These are phyloP conservation scores for Leucocoprinus sp. DNA, from an alignment of 768 basidiomycete species.

Conservation along the genomic window DNA sequence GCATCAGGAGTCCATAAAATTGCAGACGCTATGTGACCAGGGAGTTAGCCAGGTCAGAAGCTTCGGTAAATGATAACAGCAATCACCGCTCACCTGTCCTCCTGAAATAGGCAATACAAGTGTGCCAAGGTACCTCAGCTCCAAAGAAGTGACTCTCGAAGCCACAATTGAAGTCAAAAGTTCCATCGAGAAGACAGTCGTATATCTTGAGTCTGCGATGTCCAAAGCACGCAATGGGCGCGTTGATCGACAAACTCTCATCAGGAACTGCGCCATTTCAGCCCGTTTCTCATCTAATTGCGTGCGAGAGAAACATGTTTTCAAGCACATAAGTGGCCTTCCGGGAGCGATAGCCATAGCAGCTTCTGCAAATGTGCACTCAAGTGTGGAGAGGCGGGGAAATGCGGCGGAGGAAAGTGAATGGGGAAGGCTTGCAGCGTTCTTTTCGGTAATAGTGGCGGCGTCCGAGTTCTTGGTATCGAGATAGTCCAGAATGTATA, in stretches of 20 bases:
- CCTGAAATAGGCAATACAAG: constrained; percentile 55
- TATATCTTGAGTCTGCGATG: constrained; percentile 54
- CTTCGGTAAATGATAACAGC: neutral
- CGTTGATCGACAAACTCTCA: constrained; percentile 37
- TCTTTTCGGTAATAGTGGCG: constrained; percentile 20
- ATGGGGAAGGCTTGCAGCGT: constrained; percentile 11
- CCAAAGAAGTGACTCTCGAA: constrained; percentile 23
- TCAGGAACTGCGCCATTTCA: constrained; percentile 43
- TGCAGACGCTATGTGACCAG: constrained; percentile 38
- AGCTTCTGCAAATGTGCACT: constrained; percentile 64
- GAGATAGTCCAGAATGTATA: constrained; percentile 40
- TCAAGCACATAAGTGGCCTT: constrained; percentile 53
- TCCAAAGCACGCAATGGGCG: constrained; percentile 43
- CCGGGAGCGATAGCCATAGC: constrained; percentile 47
- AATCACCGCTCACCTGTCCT: constrained; percentile 33
- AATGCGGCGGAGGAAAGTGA: constrained; percentile 28
- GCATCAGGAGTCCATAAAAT: constrained; percentile 55
- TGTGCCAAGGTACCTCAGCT: constrained; percentile 54
- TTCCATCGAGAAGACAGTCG: constrained; percentile 44
- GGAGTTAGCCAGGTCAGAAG: constrained; percentile 7
- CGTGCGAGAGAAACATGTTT: constrained; percentile 61
- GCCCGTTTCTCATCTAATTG: constrained; percentile 37
- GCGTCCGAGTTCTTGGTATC: constrained; percentile 17
- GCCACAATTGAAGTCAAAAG: constrained; percentile 36
- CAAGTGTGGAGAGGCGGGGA: constrained; percentile 42